phyloP scores from a whole-genome alignment of 805 yeast genomes.

The Metschnikowia kofuensis region DNA sequence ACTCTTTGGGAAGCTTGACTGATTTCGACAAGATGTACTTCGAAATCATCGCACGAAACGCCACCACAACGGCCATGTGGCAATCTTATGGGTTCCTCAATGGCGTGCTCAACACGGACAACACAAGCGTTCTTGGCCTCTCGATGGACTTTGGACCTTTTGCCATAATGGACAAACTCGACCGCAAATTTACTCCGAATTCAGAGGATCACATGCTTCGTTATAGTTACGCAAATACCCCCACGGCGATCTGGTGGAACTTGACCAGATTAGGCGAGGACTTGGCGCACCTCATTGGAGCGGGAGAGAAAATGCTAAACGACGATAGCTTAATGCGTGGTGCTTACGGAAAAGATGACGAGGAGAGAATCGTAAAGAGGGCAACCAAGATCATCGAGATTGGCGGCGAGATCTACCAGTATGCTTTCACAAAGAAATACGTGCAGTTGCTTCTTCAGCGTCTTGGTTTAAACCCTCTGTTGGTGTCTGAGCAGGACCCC shows the following conservation, averaged over 20 bases:
- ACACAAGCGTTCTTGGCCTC: slow-evolving; percentile 84
- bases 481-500: slow-evolving; percentile 30
- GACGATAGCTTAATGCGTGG: slow-evolving; percentile 20
- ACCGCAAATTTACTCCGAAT: slow-evolving; percentile 82
- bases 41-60: slow-evolving; percentile 72
- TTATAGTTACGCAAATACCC: slow-evolving; percentile 81
- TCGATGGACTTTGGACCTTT: slow-evolving; percentile 95
- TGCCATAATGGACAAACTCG: slow-evolving; percentile 81
- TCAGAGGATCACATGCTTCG: slow-evolving; percentile 74
- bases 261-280: slow-evolving; percentile 80
- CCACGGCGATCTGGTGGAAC: slow-evolving; percentile 92
- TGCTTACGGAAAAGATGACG: slow-evolving; percentile 45
- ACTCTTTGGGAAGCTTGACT: slow-evolving; percentile 39
- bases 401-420: slow-evolving; percentile 65
- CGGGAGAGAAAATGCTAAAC: slow-evolving; percentile 52
- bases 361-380: slow-evolving; percentile 50
- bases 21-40: slow-evolving; percentile 69
- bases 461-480: slow-evolving; percentile 56
- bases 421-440: slow-evolving; percentile 57
- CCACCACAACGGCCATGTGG: slow-evolving; percentile 76
- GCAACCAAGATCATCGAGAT: slow-evolving; percentile 64
- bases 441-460: slow-evolving; percentile 57
- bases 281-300: slow-evolving; percentile 76
- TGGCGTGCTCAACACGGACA: slow-evolving; percentile 94
- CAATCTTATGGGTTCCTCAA: slow-evolving; percentile 90